A percentile compares a stretch with the other conserved stretches of the same genome.
Evolutionary conservation across 1,284 basidiomycete genomes (phyloP).

Genomic region (Ganoderma meredithae): DNA sequence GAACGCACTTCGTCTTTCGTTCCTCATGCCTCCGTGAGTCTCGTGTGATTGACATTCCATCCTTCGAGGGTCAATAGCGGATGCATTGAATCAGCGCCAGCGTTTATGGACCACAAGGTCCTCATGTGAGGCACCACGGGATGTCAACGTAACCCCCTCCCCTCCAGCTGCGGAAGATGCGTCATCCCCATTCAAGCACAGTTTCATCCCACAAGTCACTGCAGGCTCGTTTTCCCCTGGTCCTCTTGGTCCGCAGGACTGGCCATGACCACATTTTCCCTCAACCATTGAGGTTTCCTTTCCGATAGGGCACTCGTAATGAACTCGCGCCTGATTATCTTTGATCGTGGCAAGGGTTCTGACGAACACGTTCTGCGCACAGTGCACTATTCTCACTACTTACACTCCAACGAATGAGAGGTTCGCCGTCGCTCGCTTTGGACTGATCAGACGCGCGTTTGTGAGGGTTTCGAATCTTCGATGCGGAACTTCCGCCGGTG

Average conservation of each 20-base stretch:
- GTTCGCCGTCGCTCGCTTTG: neutral
- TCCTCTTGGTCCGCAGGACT: neutral
- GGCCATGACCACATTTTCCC: neutral
- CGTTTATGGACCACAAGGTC: neutral
- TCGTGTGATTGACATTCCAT: neutral
- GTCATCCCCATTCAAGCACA: neutral
- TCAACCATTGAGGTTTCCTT: neutral
- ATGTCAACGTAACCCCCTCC: neutral
- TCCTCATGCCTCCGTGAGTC: neutral
- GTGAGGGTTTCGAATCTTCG: neutral
- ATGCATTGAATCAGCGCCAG: neutral
- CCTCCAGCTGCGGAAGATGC: neutral
- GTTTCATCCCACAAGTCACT: neutral
- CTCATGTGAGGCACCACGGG: slow-evolving; percentile 8
- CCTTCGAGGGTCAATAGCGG: neutral
- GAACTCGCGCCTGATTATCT: neutral
- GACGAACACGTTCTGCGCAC: neutral
- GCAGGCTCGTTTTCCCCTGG: neutral
- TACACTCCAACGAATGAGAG: neutral
- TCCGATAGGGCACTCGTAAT: neutral
- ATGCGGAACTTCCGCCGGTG: neutral
- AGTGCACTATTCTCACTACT: neutral
- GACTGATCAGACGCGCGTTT: neutral
- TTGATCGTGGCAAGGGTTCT: slow-evolving; percentile 1
- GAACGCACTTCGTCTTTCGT: neutral